A percentile compares a stretch with the other conserved stretches of the same genome.
Conservation (phyloP, 768 basidiomycete species). For the Suillus bovinus region DNA sequence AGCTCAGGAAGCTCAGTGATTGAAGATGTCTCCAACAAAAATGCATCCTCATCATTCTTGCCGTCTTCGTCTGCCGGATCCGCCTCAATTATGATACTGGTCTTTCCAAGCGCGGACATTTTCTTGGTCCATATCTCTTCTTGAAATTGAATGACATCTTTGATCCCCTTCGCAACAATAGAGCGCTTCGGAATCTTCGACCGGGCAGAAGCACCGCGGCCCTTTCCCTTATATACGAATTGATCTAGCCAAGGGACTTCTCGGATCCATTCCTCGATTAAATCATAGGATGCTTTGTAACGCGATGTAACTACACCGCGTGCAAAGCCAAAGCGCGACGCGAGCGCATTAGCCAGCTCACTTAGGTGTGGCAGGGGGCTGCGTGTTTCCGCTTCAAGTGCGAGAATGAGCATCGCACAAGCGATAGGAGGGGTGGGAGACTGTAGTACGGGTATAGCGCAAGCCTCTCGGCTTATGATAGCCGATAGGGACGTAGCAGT, state of each 20-base stretch:
- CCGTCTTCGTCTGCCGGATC: slow-evolving; percentile 31
- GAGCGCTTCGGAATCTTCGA: slow-evolving; percentile 64
- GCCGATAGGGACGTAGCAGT: slow-evolving; percentile 48
- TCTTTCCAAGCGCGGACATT: slow-evolving; percentile 35
- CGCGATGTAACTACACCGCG: slow-evolving; percentile 63
- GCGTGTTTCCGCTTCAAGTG: slow-evolving; percentile 66
- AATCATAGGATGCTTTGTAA: slow-evolving; percentile 65
- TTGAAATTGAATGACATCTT: slow-evolving; percentile 69
- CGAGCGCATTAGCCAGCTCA: slow-evolving; percentile 60
- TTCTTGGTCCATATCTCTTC: slow-evolving; percentile 57
- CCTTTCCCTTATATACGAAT: slow-evolving; percentile 41
- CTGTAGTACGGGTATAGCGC: slow-evolving; percentile 40
- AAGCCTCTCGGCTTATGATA: slow-evolving; percentile 41
- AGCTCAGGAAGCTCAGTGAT: neutral
- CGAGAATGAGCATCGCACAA: slow-evolving; percentile 68
- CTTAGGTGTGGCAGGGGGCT: slow-evolving; percentile 51
- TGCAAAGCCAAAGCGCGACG: slow-evolving; percentile 47
- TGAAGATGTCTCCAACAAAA: neutral
- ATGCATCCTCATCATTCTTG: slow-evolving; percentile 28
- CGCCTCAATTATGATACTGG: slow-evolving; percentile 39
- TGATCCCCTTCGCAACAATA: slow-evolving; percentile 64
- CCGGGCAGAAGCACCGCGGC: slow-evolving; percentile 41
- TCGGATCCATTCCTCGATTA: slow-evolving; percentile 56
- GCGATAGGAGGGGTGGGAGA: slow-evolving; percentile 52
- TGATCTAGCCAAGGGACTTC: slow-evolving; percentile 76